A percentile compares a stretch with the other conserved stretches of the same genome.
These are phyloP conservation scores for Phoma sp. DNA, from an alignment of 2,329 filamentous ascomycete genomes.

Conservation along the genomic window DNA sequence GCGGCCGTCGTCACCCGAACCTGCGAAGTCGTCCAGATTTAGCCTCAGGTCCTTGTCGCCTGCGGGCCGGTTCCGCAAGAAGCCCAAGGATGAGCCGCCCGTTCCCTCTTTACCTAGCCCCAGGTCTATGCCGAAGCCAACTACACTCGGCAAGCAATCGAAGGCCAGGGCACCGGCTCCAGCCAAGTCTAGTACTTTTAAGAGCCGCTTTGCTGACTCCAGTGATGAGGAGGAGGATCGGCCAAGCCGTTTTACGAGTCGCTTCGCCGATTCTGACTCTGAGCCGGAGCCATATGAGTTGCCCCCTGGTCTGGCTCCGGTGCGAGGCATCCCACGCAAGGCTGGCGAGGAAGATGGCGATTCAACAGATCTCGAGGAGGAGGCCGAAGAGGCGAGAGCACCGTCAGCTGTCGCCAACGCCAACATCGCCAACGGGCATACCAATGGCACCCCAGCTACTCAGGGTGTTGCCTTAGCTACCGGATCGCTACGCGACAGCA, in stretches of 20 bases:
- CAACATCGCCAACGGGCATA: slow-evolving; percentile 20
- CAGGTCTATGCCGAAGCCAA: neutral
- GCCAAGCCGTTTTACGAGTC: slow-evolving; percentile 52
- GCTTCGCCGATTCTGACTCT: slow-evolving; percentile 59
- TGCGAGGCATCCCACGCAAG: slow-evolving; percentile 67
- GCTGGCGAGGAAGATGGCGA: slow-evolving; percentile 65
- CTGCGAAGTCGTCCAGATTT: slow-evolving; percentile 62
- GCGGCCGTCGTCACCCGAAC: slow-evolving; percentile 43
- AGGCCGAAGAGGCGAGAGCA: slow-evolving; percentile 43
- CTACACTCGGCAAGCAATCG: slow-evolving; percentile 30
- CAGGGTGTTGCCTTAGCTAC: slow-evolving; percentile 45
- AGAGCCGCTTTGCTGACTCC: slow-evolving; percentile 71
- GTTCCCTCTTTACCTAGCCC: slow-evolving; percentile 6
- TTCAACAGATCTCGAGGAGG: slow-evolving; percentile 59
- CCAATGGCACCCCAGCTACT: slow-evolving; percentile 19
- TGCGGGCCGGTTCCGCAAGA: slow-evolving; percentile 60
- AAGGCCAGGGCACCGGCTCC: slow-evolving; percentile 30
- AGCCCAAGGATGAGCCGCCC: slow-evolving; percentile 21
- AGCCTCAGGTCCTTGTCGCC: slow-evolving; percentile 77
- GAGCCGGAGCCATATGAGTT: slow-evolving; percentile 62
- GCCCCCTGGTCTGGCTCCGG: slow-evolving; percentile 57
- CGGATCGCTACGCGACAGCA: slow-evolving; percentile 51
- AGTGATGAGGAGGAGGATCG: slow-evolving; percentile 63
- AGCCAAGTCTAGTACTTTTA: slow-evolving; percentile 33
- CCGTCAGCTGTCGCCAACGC: slow-evolving; percentile 55